phyloP scores from a whole-genome alignment of 805 yeast species.

The Yarrowia sp. region DNA sequence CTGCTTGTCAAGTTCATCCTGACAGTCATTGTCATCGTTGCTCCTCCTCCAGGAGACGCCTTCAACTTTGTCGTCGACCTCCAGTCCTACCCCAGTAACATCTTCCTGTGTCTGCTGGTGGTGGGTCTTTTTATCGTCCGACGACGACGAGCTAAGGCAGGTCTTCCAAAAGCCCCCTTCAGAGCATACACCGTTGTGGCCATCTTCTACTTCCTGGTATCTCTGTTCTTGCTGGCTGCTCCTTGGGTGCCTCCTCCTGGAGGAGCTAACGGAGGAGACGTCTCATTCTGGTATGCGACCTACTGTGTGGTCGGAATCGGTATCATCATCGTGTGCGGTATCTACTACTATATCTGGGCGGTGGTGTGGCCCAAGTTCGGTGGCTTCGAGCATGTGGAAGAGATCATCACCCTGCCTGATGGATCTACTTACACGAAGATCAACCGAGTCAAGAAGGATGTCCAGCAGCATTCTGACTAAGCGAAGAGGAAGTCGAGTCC shows the following conservation, averaged over 20 bases:
- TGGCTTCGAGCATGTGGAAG: conserved; percentile 6
- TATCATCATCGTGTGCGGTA: conserved; percentile 15
- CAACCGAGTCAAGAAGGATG: conserved; percentile 17
- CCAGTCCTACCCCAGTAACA: conserved; percentile 68
- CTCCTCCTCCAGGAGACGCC: conserved; percentile 70
- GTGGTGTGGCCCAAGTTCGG: conserved; percentile 28
- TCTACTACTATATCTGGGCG: conserved; percentile 29
- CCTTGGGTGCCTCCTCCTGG: conserved; percentile 37
- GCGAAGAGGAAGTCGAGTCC: background rate
- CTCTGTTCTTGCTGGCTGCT: conserved; percentile 23
- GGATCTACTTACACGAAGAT: conserved; percentile 15
- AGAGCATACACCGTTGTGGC: conserved; percentile 22
- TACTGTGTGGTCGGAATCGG: conserved; percentile 37
- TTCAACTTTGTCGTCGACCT: conserved; percentile 68
- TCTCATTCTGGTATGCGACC: conserved; percentile 33
- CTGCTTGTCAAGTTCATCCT: conserved; percentile 62
- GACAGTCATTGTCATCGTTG: conserved; percentile 60
- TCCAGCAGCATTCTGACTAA: background rate
- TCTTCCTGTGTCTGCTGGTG: conserved; percentile 60
- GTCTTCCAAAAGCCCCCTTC: conserved; percentile 9
- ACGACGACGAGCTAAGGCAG: conserved; percentile 4
- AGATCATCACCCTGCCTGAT: conserved; percentile 14
- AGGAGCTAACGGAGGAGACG: conserved; percentile 31
- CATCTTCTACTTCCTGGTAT: conserved; percentile 15
- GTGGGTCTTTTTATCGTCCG: conserved; percentile 59